Evolutionary conservation across 140 eudicot species (phyloP), one percentile per base, ranked within the genome.

Genomic region (Artemisia princeps): DNA sequence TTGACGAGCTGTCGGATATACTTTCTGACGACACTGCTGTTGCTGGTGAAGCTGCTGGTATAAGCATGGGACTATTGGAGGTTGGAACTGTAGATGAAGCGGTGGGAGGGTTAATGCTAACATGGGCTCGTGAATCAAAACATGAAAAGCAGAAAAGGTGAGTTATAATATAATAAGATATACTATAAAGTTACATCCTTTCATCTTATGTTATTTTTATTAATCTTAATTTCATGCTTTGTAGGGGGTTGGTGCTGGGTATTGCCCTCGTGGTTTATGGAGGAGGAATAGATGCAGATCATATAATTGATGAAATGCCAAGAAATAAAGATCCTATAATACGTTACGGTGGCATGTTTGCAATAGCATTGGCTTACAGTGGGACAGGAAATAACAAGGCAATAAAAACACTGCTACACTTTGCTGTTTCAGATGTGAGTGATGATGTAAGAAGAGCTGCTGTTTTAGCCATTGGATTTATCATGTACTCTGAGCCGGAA

Each of bases 41-140:
- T 76, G 96, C 98, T 40, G 96, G 98, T 67, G 98, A 92, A 80
- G 98, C 96, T 65, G 98, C 98, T 6, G 96, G 98, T 53, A 88
- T 92, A 33, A 78, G 94, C 75, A 88, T 92, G 89, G 98, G 98
- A 30, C 71, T 92, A 69, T 75, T 88, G n/a, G 83, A 88, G 96
- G 96, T 88, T 74, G 96, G 98, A 60, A 92, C 95, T 15, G 96
- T 89, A 45, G 83, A 85, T 72, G 94, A 92, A 78, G 5, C 2
- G 9, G 86, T 88, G 82, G 98, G 90, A 14, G 70, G 73, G 12
- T 95, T 88, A 78, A 88, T 92, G 95, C 84, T 92, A 68, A 84
- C 83, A 3, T 88, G 86, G 75, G 94, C 98, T 46, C 98, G 86
- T 55, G 95, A 92, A 65, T 88, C 98, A 0, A 95, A 92, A 53